Evolutionary conservation across 441 rosid genomes (phyloP).

Genomic region (Populus hybrid): DNA sequence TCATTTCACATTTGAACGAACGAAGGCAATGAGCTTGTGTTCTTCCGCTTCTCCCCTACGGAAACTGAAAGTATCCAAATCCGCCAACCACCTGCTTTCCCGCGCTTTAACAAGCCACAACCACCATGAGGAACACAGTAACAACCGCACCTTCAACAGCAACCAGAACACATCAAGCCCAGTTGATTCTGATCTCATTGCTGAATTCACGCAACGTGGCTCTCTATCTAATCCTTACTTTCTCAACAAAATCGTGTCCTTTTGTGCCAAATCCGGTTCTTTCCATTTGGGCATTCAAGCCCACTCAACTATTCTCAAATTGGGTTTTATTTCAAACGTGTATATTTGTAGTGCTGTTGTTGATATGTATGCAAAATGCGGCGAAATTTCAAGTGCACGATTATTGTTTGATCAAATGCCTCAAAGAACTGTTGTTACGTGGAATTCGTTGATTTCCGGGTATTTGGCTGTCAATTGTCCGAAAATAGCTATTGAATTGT

Average conservation of each 20-base stretch:
- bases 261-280: constrained; percentile 20
- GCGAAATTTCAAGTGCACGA: constrained; percentile 18
- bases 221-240: constrained; percentile 17
- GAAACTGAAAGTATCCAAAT: neutral
- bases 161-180: neutral
- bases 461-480: constrained; percentile 28
- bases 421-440: constrained; percentile 45
- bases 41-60: neutral
- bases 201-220: constrained; percentile 17
- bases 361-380: constrained; percentile 22
- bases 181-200: constrained; percentile 10
- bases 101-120: neutral
- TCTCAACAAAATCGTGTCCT: constrained; percentile 26
- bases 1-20: neutral
- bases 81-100: constrained; percentile 8
- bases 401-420: constrained; percentile 48
- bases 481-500: constrained; percentile 42
- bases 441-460: constrained; percentile 64
- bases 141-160: neutral
- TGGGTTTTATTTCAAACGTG: constrained; percentile 30
- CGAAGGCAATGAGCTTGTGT: constrained; percentile 3
- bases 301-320: constrained; percentile 26
- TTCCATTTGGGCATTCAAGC: constrained; percentile 23
- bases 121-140: neutral
- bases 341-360: constrained; percentile 31